A percentile compares a stretch with the other conserved stretches of the same genome.
These are phyloP conservation scores for Euclidium syriacum DNA, from an alignment of 345 rosid species.

Conservation along the genomic window DNA sequence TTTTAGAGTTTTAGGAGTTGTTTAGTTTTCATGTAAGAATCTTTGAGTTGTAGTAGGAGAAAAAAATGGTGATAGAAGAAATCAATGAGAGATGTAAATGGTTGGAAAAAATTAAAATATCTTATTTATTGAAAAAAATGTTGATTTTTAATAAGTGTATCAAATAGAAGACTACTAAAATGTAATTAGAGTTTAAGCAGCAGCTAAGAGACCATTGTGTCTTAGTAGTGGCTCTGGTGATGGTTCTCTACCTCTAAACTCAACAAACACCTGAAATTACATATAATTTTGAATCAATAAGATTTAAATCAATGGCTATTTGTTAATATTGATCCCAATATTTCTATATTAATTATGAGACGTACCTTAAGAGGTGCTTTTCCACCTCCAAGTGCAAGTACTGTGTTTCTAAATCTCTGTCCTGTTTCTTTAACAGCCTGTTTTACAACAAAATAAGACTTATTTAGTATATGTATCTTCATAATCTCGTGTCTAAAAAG, in stretches of 20 bases:
- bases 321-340: too few species aligned
- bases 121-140: slow-evolving; percentile 11
- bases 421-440: slow-evolving; percentile 91
- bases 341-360: too few species aligned
- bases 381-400: slow-evolving; percentile 94
- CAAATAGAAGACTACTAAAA: too few species aligned
- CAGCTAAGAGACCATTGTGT: slow-evolving; percentile 69
- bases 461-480: too few species aligned
- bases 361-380: slow-evolving; percentile 82
- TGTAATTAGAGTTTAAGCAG: slow-evolving; percentile 20
- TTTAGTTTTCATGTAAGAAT: slow-evolving; percentile 9
- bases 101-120: background rate
- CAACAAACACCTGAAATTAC: slow-evolving; percentile 64
- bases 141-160: too few species aligned
- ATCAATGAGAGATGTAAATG: slow-evolving; percentile 17
- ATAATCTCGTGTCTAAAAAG: background rate
- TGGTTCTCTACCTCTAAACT: slow-evolving; percentile 89
- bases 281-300: background rate
- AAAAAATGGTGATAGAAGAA: background rate
- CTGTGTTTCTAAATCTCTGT: slow-evolving; percentile 65
- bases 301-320: background rate
- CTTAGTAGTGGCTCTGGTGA: slow-evolving; percentile 82
- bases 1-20: slow-evolving; percentile 8
- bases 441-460: background rate
- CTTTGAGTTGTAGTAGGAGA: slow-evolving; percentile 5